Evolutionary conservation across 805 yeast genomes (phyloP).

Genomic region (Scheffersomyces spartinae): DNA sequence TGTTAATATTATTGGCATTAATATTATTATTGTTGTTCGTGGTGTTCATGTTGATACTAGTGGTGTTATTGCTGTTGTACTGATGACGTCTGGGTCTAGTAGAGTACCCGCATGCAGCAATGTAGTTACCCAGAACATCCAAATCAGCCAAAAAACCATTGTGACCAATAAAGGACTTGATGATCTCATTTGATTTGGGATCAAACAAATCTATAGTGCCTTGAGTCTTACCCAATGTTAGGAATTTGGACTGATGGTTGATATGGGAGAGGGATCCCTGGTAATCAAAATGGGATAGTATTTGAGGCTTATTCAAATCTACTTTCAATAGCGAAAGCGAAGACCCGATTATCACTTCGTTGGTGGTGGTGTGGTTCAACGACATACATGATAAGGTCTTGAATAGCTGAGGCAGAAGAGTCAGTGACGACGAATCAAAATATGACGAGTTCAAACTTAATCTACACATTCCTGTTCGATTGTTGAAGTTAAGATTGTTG

Average conservation of each 20-base stretch:
- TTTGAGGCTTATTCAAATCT: slow-evolving; percentile 20
- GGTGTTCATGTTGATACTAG: too few species aligned
- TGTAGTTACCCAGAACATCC: slow-evolving; percentile 51
- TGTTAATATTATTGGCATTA: too few species aligned
- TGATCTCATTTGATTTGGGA: slow-evolving; percentile 32
- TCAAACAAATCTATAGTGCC: slow-evolving; percentile 60
- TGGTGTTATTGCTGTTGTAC: slow-evolving; percentile 2
- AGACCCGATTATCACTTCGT: slow-evolving; percentile 20
- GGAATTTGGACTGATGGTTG: slow-evolving; percentile 33
- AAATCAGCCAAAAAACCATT: slow-evolving; percentile 51
- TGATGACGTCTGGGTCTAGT: slow-evolving; percentile 42
- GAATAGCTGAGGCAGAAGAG: slow-evolving; percentile 7
- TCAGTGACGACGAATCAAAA: neutral
- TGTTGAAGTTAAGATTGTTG: slow-evolving; percentile 19
- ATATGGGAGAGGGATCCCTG: slow-evolving; percentile 34
- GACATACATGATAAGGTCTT: slow-evolving; percentile 20
- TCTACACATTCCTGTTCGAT: slow-evolving; percentile 21
- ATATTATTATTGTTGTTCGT: too few species aligned
- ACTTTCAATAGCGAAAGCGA: slow-evolving; percentile 15
- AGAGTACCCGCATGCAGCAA: slow-evolving; percentile 76
- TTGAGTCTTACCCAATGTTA: slow-evolving; percentile 45
- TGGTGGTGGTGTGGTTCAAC: slow-evolving; percentile 16
- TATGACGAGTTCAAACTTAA: slow-evolving; percentile 5
- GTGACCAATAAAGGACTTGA: slow-evolving; percentile 48
- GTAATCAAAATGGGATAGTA: slow-evolving; percentile 20